These are phyloP conservation scores for Xylariomycetidae sp. DNA, from an alignment of 2,329 filamentous ascomycete genomes.

Conservation along the genomic window DNA sequence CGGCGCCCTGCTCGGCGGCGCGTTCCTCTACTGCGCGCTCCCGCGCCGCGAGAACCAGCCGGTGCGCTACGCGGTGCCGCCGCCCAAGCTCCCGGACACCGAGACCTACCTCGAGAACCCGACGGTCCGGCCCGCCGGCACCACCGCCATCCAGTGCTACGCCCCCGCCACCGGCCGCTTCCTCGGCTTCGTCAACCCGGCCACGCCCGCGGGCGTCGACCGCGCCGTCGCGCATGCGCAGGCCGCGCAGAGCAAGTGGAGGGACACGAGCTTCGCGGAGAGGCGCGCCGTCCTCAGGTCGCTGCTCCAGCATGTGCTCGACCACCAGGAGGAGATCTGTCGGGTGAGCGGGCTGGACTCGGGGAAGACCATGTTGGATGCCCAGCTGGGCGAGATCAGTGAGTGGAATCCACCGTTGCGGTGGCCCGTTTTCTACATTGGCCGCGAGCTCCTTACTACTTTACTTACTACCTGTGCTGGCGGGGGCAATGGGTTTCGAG, in stretches of 20 bases:
- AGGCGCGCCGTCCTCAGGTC: constrained; percentile 74
- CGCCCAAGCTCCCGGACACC: constrained; percentile 55
- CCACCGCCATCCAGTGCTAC: constrained; percentile 72
- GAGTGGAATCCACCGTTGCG: no score
- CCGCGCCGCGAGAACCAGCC: constrained; percentile 29
- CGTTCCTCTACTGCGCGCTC: constrained; percentile 17
- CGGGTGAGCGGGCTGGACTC: constrained; percentile 83
- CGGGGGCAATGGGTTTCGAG: no score
- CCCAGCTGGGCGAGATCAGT: constrained; percentile 86
- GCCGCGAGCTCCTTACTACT: no score
- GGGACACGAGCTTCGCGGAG: constrained; percentile 68
- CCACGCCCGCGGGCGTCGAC: constrained; percentile 72
- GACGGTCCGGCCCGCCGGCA: constrained; percentile 58
- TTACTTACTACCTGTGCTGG: no score
- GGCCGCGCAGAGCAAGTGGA: constrained; percentile 72
- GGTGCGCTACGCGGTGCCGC: constrained; percentile 54
- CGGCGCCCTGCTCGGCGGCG: constrained; percentile 13
- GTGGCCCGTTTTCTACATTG: no score
- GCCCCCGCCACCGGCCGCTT: constrained; percentile 83
- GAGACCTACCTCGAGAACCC: constrained; percentile 53
- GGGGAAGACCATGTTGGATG: constrained; percentile 94
- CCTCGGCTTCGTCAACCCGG: constrained; percentile 72
- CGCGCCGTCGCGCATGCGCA: constrained; percentile 67
- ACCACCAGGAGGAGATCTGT: constrained; percentile 84
- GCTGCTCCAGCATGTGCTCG: constrained; percentile 74